Evolutionary conservation across 2,329 filamentous ascomycete species (phyloP).

Genomic region (Paecilomyces niveus): DNA sequence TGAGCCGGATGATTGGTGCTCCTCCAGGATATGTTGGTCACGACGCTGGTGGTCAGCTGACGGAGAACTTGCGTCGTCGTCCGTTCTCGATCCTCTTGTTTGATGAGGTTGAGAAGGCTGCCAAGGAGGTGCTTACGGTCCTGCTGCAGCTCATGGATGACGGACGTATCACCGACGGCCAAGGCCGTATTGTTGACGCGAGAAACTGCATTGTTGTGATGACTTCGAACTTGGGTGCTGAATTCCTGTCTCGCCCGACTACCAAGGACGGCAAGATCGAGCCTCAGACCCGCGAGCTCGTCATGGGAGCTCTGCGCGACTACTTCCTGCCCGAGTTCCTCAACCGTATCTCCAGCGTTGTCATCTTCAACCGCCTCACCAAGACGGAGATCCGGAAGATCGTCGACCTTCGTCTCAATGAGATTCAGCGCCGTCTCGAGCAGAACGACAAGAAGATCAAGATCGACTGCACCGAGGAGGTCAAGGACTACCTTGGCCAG

Average conservation of each 20-base stretch:
- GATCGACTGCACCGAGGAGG: slow-evolving; percentile 77
- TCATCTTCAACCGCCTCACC: slow-evolving; percentile 97
- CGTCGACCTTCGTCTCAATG: slow-evolving; percentile 77
- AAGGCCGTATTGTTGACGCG: slow-evolving; percentile 89
- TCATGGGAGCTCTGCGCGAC: slow-evolving; percentile 83
- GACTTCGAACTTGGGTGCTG: slow-evolving; percentile 95
- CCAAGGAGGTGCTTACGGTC: slow-evolving; percentile 94
- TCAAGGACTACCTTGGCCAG: slow-evolving; percentile 85
- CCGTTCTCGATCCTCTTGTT: slow-evolving; percentile 98
- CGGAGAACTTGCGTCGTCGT: slow-evolving; percentile 84
- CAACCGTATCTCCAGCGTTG: slow-evolving; percentile 90
- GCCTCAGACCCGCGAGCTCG: slow-evolving; percentile 73
- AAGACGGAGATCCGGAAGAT: slow-evolving; percentile 87
- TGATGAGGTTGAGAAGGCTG: slow-evolving; percentile 97
- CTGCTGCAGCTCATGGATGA: slow-evolving; percentile 99
- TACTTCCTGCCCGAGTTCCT: slow-evolving; percentile 99
- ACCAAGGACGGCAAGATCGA: slow-evolving; percentile 80
- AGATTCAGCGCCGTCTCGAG: slow-evolving; percentile 87
- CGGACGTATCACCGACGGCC: slow-evolving; percentile 94
- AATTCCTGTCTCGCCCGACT: slow-evolving; percentile 77
- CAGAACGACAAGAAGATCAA: slow-evolving; percentile 76
- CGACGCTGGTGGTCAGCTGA: slow-evolving; percentile 91
- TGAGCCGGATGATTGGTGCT: slow-evolving; percentile 96
- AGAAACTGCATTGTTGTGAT: slow-evolving; percentile 99
- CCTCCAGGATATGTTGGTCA: slow-evolving; percentile 96